Evolutionary conservation across 1,284 basidiomycete species (phyloP), one percentile per base, ranked within the genome.

Genomic region (Sanghuangporus weigelae): DNA sequence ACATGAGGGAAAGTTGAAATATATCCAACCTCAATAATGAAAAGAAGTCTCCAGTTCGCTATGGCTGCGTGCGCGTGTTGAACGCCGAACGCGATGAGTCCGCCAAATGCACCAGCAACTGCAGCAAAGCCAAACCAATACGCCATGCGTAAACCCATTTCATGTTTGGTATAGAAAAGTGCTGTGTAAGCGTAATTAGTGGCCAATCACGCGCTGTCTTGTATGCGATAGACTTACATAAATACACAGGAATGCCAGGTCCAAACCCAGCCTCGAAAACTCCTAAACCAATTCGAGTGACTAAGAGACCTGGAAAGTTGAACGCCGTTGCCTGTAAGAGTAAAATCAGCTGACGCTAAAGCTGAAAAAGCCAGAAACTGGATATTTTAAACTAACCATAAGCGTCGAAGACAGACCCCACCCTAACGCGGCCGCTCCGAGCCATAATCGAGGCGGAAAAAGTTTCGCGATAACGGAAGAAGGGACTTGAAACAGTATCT

Each of bases 91-190:
- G 89, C 89, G 46, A 91, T 81, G 21, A 90, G 75, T 19, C 90
- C 90, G 14, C 89, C 87, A 63, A 92, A 92, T 12, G 90, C 89
- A 31, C 89, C 89, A 48, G 90, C 87, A 8, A 91, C 86, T 1
- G 89, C 87, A 21, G 89, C 89, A 69, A 90, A 91, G 12, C 87
- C 88, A 69, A 91, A 90, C 88, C 88, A 92, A 71, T 85, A 83
- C 2, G 88, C 89, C 75, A 92, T 79, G 71, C 89, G 81, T 56
- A 87, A 74, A 12, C 89, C 90, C 68, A 89, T 81, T 72, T 92
- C 89, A 7, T 79, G 71, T 68, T 85, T 89, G 11, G 89, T 91
- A 73, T 92, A 92, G 72, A 86, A 92, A 65, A 89, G 81, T 0
- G 89, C 88, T 90, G 44, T 12, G 48, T 12, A 14, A 55, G 36